Evolutionary conservation across 345 rosid genomes (phyloP), one percentile per base, ranked within the genome.

Genomic region (Bruguiera gymnorhiza): DNA sequence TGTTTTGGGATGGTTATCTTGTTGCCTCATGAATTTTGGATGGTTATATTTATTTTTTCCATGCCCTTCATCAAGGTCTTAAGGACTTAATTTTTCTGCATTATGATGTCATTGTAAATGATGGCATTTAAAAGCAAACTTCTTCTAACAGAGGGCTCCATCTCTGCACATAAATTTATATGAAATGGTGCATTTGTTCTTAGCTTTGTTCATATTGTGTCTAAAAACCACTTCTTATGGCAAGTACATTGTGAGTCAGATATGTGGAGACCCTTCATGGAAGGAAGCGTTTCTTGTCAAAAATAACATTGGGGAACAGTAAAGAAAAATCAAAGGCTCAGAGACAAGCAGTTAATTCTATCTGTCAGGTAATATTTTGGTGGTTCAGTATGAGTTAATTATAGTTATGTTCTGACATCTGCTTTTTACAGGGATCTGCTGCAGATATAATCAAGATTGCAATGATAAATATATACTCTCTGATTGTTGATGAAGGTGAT

Each of bases 361-460:
- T 95, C 75, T 92, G 97, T 80, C 97, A 89, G 96, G 99, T 95
- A 83, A 65, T 19, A 43, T 74, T n/a, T 70, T 46, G 56, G 37
- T 55, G 57, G 21, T 51, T 32, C 30, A 63, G 36, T 30, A n/a
- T 61, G 24, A 13, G 56, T 21, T 57, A 7, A 30, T 61, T 8
- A 34, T 29, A 50, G 36, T 57, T 34, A 48, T 71, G 48, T 69
- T 63, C 71, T 80, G 68, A 73, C 67, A 62, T 34, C 62, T 62
- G 70, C 62, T 72, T 70, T 76, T 64, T 52, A 26, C 78, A 94
- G 97, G 98, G 97, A 34, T 94, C 97, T 76, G 97, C 97, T 71
- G 98, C 98, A 68, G 98, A 94, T 75, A 83, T 91, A 75, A 94
- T 94, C 73, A 94, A 94, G 86, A 87, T 89, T 71, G 98, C 97